Base-by-base conservation (phyloP, 495 filamentous ascomycete genomes). In the Neurospora sp. region DNA sequence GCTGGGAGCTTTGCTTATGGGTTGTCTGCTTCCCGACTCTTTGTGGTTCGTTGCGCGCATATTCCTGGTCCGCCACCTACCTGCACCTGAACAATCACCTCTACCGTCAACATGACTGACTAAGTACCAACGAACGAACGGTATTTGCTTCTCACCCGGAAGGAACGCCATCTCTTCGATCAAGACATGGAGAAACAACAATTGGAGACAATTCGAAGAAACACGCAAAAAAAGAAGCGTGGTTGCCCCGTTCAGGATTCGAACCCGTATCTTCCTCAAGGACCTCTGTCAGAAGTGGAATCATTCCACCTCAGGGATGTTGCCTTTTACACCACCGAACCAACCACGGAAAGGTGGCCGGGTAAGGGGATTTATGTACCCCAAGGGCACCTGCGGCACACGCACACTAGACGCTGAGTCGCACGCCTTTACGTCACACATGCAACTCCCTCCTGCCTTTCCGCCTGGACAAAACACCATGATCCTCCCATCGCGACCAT, bases 171-270 rank as follows among this genome's bases (percentile, higher is more conserved):
- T 0, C 0, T 1, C 9, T 18, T 44, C 7, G 16, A 9, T 9
- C 3, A n/a, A 3, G 0, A n/a, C 3, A 1, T 1, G 9, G 7
- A 44, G 1, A 18, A 9, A n/a, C 0, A n/a, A 9, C 6, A 44
- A n/a, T 44, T 44, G 0, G 7, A 44, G 3, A 18, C 42, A n/a
- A n/a, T 0, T n/a, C 18, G 3, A 18, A n/a, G 1, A n/a, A 44
- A 9, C 0, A 8, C 10, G 9, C 44, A 48, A 22, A 48, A 48
- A 48, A 48, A 42, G 1, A 48, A 48, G 1, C 11, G 44, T n/a
- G 41, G 41, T 44, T 44, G 41, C 6, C 3, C 41, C 41, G 41
- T 44, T 44, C 5, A 6, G 41, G 41, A 44, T 44, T 44, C 41
- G 18, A 44, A 44, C 41, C 44, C 2, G 3, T 48, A 48, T 48